A percentile compares a stretch with the other conserved stretches of the same genome.
These are phyloP conservation scores for Leonotis leonurus DNA, from an alignment of 257 asterid genomes.

Conservation along the genomic window DNA sequence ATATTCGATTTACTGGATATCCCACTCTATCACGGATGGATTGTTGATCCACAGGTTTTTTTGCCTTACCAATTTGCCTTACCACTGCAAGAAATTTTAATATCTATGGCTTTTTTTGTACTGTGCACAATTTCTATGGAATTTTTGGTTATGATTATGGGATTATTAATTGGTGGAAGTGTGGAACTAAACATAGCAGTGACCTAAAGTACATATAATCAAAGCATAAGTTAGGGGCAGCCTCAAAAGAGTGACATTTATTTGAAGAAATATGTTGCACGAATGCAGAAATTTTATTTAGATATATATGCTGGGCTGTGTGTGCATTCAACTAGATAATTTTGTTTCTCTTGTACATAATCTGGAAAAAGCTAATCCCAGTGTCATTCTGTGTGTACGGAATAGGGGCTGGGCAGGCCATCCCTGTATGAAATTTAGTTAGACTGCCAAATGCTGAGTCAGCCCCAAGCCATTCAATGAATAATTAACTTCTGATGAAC, in stretches of 20 bases:
- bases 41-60: conserved; percentile 90
- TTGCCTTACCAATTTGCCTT: conserved; percentile 22
- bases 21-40: conserved; percentile 99
- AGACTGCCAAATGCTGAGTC: no score
- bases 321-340: no score
- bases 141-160: background rate
- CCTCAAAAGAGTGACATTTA: background rate
- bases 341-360: no score
- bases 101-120: conserved; percentile 22
- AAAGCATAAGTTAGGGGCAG: background rate
- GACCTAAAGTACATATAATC: background rate
- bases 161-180: background rate
- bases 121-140: background rate
- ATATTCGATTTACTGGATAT: conserved; percentile 90
- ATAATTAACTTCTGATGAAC: no score
- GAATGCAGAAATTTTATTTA: no score
- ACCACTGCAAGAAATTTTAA: background rate
- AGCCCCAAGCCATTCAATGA: no score
- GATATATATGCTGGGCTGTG: no score
- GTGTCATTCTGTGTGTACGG: no score
- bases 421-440: no score
- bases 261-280: no score
- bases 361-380: no score
- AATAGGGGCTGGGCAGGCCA: no score
- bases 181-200: background rate